These are phyloP conservation scores for Trichophyton mentagrophytes DNA, from an alignment of 2,329 filamentous ascomycete genomes.

Conservation along the genomic window DNA sequence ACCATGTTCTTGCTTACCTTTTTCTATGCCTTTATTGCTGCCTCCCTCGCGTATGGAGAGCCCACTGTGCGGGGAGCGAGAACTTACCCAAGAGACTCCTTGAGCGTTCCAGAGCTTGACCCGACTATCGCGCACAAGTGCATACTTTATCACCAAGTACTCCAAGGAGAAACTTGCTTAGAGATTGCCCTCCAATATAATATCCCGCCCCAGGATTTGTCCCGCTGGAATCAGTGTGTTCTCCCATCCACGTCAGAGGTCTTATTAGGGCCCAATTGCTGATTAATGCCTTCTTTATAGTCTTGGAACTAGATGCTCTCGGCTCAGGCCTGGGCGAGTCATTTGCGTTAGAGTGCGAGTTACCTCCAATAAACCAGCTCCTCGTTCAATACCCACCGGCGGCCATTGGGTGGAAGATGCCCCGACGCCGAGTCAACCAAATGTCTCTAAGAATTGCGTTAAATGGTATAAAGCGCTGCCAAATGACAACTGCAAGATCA, in stretches of 20 bases:
- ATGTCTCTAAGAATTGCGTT: background rate
- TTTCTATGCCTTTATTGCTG: background rate
- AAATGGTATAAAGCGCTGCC: background rate
- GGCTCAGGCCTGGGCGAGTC: background rate
- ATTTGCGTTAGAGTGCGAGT: background rate
- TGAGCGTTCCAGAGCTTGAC: background rate
- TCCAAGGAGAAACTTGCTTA: background rate
- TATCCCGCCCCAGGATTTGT: background rate
- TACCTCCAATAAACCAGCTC: background rate
- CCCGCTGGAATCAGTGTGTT: background rate
- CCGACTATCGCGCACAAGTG: background rate
- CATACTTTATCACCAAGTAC: background rate
- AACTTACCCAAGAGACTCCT: background rate
- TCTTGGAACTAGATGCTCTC: background rate
- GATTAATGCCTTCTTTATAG: background rate
- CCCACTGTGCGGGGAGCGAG: background rate
- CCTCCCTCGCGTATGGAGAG: background rate
- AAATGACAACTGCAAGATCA: slow-evolving; percentile 1
- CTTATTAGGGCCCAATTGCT: background rate
- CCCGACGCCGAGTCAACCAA: background rate
- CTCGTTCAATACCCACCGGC: background rate
- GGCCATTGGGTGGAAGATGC: background rate
- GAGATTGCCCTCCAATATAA: background rate
- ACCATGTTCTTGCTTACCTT: background rate
- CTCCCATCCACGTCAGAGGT: background rate